A percentile compares a stretch with the other conserved stretches of the same genome.
phyloP scores from a whole-genome alignment of 805 yeast genomes.

The Debaryomyces tyrocola region DNA sequence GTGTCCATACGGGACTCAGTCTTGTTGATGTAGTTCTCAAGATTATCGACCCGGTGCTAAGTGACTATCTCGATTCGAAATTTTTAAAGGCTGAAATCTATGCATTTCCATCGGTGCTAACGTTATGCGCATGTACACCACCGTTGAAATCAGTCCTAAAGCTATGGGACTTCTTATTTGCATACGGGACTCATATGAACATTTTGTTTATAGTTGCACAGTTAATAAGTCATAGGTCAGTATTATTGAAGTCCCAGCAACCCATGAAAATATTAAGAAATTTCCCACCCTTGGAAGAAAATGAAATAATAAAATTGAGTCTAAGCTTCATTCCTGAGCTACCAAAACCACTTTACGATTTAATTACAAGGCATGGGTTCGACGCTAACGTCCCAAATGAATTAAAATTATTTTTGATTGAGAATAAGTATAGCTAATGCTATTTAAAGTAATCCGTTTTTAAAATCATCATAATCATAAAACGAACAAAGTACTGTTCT shows the following conservation, averaged over 20 bases:
- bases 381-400: slow-evolving; percentile 46
- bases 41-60: slow-evolving; percentile 71
- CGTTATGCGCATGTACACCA: slow-evolving; percentile 86
- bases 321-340: slow-evolving; percentile 76
- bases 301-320: slow-evolving; percentile 73
- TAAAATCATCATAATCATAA: slow-evolving; percentile 60
- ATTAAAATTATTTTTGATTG: slow-evolving; percentile 21
- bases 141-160: slow-evolving; percentile 72
- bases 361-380: slow-evolving; percentile 61
- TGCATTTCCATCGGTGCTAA: slow-evolving; percentile 80
- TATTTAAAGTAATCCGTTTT: slow-evolving; percentile 30
- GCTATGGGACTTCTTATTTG: slow-evolving; percentile 88
- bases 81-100: slow-evolving; percentile 80
- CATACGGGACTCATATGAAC: slow-evolving; percentile 89
- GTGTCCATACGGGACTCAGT: slow-evolving; percentile 75
- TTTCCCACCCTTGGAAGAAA: slow-evolving; percentile 70
- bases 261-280: slow-evolving; percentile 78
- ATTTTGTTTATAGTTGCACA: slow-evolving; percentile 83
- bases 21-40: slow-evolving; percentile 73
- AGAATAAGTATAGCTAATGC: slow-evolving; percentile 5
- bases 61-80: slow-evolving; percentile 56
- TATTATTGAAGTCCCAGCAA: slow-evolving; percentile 55
- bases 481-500: slow-evolving; percentile 68
- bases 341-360: slow-evolving; percentile 64
- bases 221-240: slow-evolving; percentile 64